Conservation (phyloP, 768 basidiomycete genomes). For the Lactarius sanguifluus region DNA sequence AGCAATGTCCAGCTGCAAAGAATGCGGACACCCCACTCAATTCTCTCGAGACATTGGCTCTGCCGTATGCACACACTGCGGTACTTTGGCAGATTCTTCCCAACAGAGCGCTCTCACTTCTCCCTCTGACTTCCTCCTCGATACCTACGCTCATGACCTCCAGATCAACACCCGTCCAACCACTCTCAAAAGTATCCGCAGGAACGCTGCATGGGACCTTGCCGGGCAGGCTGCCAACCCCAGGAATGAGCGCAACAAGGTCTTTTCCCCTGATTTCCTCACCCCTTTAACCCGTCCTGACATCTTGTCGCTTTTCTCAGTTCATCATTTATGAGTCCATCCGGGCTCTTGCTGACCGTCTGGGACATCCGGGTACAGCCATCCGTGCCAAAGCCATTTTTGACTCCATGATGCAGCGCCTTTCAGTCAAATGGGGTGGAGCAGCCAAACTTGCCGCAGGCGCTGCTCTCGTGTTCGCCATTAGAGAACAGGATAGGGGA, state of each 20-base stretch:
- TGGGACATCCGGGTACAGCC: slow-evolving; percentile 59
- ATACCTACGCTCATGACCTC: slow-evolving; percentile 38
- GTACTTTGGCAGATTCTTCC: slow-evolving; percentile 62
- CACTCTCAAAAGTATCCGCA: slow-evolving; percentile 51
- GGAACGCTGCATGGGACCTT: slow-evolving; percentile 57
- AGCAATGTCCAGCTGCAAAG: slow-evolving; percentile 22
- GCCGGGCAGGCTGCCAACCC: slow-evolving; percentile 66
- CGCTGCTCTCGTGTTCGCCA: slow-evolving; percentile 64
- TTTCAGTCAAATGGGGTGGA: slow-evolving; percentile 67
- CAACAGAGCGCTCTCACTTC: slow-evolving; percentile 57
- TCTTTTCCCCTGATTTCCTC: slow-evolving; percentile 35
- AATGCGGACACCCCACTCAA: slow-evolving; percentile 28
- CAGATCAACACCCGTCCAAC: slow-evolving; percentile 30
- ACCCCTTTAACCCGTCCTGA: slow-evolving; percentile 14
- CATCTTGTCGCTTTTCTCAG: slow-evolving; percentile 37
- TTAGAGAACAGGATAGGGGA: slow-evolving; percentile 68
- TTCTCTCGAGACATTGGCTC: slow-evolving; percentile 27
- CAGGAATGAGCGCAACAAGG: slow-evolving; percentile 62
- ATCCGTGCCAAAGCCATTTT: slow-evolving; percentile 69
- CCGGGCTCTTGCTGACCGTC: slow-evolving; percentile 53
- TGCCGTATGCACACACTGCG: slow-evolving; percentile 66
- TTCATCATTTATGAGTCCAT: slow-evolving; percentile 65
- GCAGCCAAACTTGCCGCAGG: slow-evolving; percentile 69
- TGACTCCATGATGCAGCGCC: slow-evolving; percentile 60
- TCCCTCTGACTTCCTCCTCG: slow-evolving; percentile 39